A percentile compares a stretch with the other conserved stretches of the same genome.
These are phyloP conservation scores for Stephania japonica DNA, from an alignment of 164 flowering plant species.

Conservation along the genomic window DNA sequence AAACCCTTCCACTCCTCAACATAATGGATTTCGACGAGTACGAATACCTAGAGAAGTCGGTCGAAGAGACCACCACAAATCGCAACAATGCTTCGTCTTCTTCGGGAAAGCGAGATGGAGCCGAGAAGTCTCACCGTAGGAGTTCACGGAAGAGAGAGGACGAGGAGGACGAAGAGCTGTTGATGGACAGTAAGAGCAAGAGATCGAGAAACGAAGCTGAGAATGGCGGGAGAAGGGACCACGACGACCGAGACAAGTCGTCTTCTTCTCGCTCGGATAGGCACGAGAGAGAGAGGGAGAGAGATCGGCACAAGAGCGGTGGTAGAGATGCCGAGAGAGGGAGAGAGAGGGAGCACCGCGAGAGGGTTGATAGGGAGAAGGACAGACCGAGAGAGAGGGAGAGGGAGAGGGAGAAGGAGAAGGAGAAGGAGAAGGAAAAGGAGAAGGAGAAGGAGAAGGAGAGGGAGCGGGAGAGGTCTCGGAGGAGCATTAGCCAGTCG, in stretches of 20 bases:
- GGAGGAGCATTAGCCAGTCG: slow-evolving; percentile 34
- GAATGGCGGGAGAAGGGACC: slow-evolving; percentile 26
- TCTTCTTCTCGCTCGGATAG: slow-evolving; percentile 23
- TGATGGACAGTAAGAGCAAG: slow-evolving; percentile 32
- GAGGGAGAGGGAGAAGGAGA: slow-evolving; percentile 9
- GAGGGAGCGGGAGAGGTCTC: slow-evolving; percentile 23
- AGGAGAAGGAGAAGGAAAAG: slow-evolving; percentile 13
- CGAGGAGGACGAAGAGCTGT: slow-evolving; percentile 21
- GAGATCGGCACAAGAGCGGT: slow-evolving; percentile 23
- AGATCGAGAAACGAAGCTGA: slow-evolving; percentile 39
- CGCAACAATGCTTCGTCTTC: slow-evolving; percentile 16
- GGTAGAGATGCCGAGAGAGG: slow-evolving; percentile 23
- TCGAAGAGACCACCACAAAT: slow-evolving; percentile 47
- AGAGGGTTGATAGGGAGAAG: slow-evolving; percentile 8
- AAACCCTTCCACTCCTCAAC: not conserved
- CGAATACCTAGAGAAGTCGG: slow-evolving; percentile 85
- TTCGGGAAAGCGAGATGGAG: slow-evolving; percentile 25
- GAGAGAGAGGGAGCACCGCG: slow-evolving; percentile 11
- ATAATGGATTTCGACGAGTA: slow-evolving; percentile 95
- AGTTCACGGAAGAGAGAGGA: slow-evolving; percentile 44
- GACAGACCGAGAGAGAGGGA: slow-evolving; percentile 13
- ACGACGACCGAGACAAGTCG: slow-evolving; percentile 25
- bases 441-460: slow-evolving; percentile 19
- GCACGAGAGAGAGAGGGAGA: slow-evolving; percentile 19
- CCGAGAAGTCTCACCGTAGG: slow-evolving; percentile 30